These are phyloP conservation scores for Fraxinus greggii DNA, from an alignment of 305 asterid species.

Conservation along the genomic window DNA sequence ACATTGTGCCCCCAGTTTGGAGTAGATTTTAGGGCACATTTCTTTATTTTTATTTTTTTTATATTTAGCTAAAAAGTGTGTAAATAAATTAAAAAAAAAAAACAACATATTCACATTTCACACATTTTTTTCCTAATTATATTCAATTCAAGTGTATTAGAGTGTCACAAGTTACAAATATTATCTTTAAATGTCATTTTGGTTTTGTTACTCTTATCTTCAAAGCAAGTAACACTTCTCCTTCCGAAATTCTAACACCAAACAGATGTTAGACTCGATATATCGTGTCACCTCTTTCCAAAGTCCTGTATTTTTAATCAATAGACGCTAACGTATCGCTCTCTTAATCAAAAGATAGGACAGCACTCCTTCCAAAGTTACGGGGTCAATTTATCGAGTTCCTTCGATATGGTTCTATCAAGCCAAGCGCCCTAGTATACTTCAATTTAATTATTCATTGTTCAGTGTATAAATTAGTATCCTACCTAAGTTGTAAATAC, in stretches of 20 bases:
- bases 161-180: neutral
- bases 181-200: neutral
- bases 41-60: too few relatives aligned
- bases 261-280: neutral
- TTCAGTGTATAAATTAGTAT: too few relatives aligned
- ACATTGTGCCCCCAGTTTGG: neutral
- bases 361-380: neutral
- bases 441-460: neutral
- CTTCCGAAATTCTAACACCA: too few relatives aligned
- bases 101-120: neutral
- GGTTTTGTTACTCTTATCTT: neutral
- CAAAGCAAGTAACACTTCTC: neutral
- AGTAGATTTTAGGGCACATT: neutral
- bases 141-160: neutral
- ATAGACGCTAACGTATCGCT: too few relatives aligned
- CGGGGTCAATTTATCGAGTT: too few relatives aligned
- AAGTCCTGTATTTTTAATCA: too few relatives aligned
- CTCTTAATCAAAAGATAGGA: too few relatives aligned
- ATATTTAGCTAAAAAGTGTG: too few relatives aligned
- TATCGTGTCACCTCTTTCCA: neutral
- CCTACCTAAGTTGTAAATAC: neutral
- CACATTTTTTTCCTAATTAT: neutral
- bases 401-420: neutral
- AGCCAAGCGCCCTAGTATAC: neutral
- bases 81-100: too few relatives aligned